Evolutionary conservation across 2,329 filamentous ascomycete genomes (phyloP).

Genomic region (Diaporthe nobilis): DNA sequence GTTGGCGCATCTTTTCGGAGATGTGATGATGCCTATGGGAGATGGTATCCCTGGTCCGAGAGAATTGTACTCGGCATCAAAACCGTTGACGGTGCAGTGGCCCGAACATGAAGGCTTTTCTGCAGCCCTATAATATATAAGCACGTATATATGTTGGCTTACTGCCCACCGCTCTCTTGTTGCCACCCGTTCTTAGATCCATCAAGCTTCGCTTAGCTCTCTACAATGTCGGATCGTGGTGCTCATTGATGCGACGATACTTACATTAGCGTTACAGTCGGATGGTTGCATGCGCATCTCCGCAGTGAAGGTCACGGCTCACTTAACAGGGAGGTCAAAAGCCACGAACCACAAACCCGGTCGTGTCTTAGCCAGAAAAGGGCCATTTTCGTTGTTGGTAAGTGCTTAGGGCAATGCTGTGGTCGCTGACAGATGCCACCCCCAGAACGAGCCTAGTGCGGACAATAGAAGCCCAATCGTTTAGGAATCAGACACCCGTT

Average conservation of each 20-base stretch:
- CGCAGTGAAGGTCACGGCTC: not conserved
- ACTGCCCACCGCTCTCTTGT: not conserved
- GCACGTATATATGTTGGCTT: no score
- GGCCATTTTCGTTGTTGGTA: not conserved
- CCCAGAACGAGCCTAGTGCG: not conserved
- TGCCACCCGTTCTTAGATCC: not conserved
- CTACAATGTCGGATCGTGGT: not conserved
- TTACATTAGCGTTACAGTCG: not conserved
- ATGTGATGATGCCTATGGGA: not conserved
- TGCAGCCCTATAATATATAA: not conserved
- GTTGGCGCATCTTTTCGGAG: not conserved
- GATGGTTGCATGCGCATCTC: not conserved
- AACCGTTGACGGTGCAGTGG: rapidly evolving
- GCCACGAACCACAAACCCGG: conserved; percentile 3
- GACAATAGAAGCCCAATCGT: not conserved
- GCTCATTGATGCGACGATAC: not conserved
- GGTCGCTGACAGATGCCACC: conserved; percentile 10
- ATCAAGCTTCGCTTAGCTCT: not conserved
- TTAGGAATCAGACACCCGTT: not conserved
- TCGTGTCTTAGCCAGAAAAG: not conserved
- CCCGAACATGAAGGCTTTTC: rapidly evolving
- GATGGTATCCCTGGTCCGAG: rapidly evolving
- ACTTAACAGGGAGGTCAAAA: not conserved
- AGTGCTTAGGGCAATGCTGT: not conserved
- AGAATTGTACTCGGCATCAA: not conserved